phyloP scores from a whole-genome alignment of 1,284 basidiomycete species.

The Thecaphora thlaspeos region DNA sequence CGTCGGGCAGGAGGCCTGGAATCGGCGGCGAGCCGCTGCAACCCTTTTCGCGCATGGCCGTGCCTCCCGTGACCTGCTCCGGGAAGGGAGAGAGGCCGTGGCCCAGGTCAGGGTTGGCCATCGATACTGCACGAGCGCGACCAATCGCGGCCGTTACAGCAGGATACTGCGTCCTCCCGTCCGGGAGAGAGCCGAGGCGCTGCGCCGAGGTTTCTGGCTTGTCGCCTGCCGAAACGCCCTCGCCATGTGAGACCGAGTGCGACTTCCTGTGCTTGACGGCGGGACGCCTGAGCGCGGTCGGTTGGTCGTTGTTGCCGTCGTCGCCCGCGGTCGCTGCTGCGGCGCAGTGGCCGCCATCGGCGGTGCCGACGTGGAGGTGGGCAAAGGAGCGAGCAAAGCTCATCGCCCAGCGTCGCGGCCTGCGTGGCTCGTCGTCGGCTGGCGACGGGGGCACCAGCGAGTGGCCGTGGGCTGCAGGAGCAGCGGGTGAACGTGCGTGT shows the following conservation, averaged over 20 bases:
- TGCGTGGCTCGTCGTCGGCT: not conserved
- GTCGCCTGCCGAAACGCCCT: not conserved
- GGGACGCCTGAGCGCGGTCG: too few relatives aligned
- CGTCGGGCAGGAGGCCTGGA: slow-evolving; percentile 31
- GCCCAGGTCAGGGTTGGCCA: not conserved
- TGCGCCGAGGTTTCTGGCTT: too few relatives aligned
- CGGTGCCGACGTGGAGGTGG: slow-evolving; percentile 24
- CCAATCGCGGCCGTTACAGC: too few relatives aligned
- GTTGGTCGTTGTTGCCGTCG: too few relatives aligned
- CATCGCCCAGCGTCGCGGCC: slow-evolving; percentile 20
- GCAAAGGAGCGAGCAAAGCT: slow-evolving; percentile 37
- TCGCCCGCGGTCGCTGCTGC: too few relatives aligned
- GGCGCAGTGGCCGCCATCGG: too few relatives aligned
- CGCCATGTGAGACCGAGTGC: not conserved
- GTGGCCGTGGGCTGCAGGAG: not conserved
- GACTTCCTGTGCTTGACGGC: not conserved
- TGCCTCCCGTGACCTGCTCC: not conserved
- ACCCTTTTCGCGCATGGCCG: slow-evolving; percentile 9
- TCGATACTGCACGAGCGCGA: not conserved
- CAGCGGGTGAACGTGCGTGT: not conserved
- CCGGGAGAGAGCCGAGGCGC: not conserved
- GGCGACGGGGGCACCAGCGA: not conserved
- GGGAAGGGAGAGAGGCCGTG: not conserved
- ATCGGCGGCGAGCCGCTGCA: slow-evolving; percentile 16
- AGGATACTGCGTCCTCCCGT: not conserved